phyloP scores from a whole-genome alignment of 2,329 filamentous ascomycete genomes.

The Colletotrichum tamarilloi region DNA sequence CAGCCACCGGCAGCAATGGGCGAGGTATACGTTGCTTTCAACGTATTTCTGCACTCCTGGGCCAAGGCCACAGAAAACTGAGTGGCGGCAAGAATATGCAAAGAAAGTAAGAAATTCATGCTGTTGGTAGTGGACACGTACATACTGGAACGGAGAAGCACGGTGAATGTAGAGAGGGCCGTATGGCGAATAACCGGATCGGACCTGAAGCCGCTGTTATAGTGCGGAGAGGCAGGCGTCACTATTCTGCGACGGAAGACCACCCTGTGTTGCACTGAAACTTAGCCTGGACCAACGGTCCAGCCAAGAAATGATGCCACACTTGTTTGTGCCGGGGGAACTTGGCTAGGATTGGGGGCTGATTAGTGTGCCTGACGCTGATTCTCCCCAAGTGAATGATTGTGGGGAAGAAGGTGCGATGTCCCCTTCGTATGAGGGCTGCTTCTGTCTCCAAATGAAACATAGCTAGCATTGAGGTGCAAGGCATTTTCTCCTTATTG shows the following conservation, averaged over 20 bases:
- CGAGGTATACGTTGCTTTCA: constrained; percentile 46
- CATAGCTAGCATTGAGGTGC: no score
- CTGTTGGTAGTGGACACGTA: not conserved
- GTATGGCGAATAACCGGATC: not conserved
- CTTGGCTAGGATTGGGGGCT: not conserved
- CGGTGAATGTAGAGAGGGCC: not conserved
- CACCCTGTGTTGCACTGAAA: not conserved
- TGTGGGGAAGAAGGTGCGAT: not conserved
- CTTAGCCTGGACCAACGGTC: not conserved
- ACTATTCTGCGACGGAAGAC: not conserved
- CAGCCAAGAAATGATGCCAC: not conserved
- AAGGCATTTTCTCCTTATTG: no score
- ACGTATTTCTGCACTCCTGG: constrained; percentile 45
- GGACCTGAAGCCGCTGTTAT: not conserved
- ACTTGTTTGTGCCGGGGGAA: not conserved
- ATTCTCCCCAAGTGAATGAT: not conserved
- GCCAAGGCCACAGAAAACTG: not conserved
- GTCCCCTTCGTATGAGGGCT: not conserved
- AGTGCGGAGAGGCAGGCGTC: not conserved
- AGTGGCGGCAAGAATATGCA: not conserved
- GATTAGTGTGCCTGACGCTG: not conserved
- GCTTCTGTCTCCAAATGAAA: no score
- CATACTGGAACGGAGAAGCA: not conserved
- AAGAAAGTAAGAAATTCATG: not conserved
- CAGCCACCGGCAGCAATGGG: constrained; percentile 55